phyloP scores from a whole-genome alignment of 1,139 yeast genomes.

The Saccharomycopsis hybrid region DNA sequence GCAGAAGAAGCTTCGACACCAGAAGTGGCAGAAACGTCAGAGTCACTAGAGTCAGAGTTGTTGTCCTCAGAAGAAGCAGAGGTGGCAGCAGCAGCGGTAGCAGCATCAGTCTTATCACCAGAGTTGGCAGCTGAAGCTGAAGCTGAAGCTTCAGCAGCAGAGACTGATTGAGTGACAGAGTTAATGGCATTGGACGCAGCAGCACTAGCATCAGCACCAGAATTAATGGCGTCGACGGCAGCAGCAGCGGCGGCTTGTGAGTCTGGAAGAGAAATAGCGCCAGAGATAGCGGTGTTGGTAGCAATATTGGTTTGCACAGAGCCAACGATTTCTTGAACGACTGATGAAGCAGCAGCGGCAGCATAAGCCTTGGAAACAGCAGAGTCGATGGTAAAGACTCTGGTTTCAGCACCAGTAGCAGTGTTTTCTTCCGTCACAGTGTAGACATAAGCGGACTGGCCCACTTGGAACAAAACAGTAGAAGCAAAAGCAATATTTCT shows the following conservation, averaged over 20 bases:
- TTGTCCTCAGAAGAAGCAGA: background rate
- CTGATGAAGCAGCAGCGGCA: constrained; percentile 3
- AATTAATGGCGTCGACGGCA: constrained; percentile 2
- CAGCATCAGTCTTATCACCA: constrained; percentile 7
- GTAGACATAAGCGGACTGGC: constrained; percentile 5
- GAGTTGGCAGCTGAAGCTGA: constrained; percentile 5
- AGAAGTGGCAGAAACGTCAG: background rate
- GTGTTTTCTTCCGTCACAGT: constrained; percentile 6
- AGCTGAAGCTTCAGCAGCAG: constrained; percentile 5
- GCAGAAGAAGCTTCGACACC: background rate
- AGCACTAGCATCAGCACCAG: constrained; percentile 5
- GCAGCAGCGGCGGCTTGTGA: constrained; percentile 10
- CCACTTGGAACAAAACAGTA: constrained; percentile 10
- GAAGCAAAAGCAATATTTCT: constrained; percentile 10
- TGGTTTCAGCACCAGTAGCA: constrained; percentile 9
- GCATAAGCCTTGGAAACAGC: constrained; percentile 5
- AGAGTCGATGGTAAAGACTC: constrained; percentile 1
- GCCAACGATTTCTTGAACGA: constrained; percentile 3
- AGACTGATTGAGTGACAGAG: background rate
- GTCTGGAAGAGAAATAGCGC: background rate
- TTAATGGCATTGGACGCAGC: constrained; percentile 1
- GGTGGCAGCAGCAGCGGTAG: constrained; percentile 5
- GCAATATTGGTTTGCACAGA: constrained; percentile 2
- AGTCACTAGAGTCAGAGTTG: background rate
- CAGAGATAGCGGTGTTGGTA: constrained; percentile 6